Conservation (phyloP, 345 rosid species). For the Cardamine occulta region DNA sequence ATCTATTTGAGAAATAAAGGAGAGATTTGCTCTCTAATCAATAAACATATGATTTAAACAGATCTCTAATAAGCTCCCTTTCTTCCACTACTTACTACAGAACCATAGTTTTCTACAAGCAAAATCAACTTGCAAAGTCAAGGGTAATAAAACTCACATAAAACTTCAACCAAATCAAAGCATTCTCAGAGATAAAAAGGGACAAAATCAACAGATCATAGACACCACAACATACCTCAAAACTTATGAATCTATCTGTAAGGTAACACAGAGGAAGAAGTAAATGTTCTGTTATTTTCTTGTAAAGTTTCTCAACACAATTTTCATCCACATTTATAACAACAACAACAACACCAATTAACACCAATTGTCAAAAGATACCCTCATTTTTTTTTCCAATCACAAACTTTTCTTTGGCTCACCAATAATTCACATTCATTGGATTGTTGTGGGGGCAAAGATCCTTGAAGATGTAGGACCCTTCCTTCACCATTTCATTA, state of each 20-base stretch:
- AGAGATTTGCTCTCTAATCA: constrained; percentile 11
- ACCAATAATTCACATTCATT: constrained; percentile 44
- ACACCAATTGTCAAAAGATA: constrained; percentile 11
- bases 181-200: constrained; percentile 16
- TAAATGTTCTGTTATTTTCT: constrained; percentile 1
- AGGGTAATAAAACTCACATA: background rate
- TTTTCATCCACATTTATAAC: constrained; percentile 28
- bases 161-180: background rate
- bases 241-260: constrained; percentile 18
- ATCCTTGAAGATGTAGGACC: constrained; percentile 41
- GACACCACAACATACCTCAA: constrained; percentile 33
- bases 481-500: constrained; percentile 16
- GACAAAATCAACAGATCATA: constrained; percentile 20
- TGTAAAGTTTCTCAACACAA: constrained; percentile 17
- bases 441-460: constrained; percentile 38
- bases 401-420: constrained; percentile 8
- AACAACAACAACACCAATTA: too few species aligned
- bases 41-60: constrained; percentile 3
- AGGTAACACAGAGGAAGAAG: constrained; percentile 17
- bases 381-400: constrained; percentile 1
- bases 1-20: background rate
- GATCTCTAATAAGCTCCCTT: constrained; percentile 12
- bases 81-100: constrained; percentile 19
- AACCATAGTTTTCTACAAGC: constrained; percentile 13
- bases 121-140: constrained; percentile 9